phyloP scores from a whole-genome alignment of 2,329 filamentous ascomycete genomes.

The Clarireedia monteithiana region DNA sequence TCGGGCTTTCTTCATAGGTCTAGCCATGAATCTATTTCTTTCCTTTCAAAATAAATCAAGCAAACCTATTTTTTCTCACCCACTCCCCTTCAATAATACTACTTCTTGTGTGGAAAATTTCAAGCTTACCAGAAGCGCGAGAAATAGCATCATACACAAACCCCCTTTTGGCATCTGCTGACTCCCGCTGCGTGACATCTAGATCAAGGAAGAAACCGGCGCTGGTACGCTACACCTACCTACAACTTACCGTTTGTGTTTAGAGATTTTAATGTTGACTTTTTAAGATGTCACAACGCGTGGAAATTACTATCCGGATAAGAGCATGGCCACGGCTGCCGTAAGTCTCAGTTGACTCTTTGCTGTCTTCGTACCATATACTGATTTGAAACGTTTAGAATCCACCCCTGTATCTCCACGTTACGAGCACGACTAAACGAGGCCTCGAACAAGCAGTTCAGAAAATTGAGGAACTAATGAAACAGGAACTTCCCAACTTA shows the following conservation, averaged over 20 bases:
- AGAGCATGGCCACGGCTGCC: slow-evolving; percentile 88
- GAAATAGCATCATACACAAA: slow-evolving; percentile 45
- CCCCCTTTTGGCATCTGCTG: slow-evolving; percentile 85
- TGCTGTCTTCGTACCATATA: not conserved
- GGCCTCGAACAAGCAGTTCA: slow-evolving; percentile 83
- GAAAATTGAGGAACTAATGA: slow-evolving; percentile 91
- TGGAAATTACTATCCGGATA: slow-evolving; percentile 94
- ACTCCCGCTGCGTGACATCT: slow-evolving; percentile 79
- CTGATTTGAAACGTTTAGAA: slow-evolving; percentile 50
- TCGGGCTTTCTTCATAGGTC: slow-evolving; percentile 32
- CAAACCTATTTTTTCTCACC: slow-evolving; percentile 19
- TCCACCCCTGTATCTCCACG: slow-evolving; percentile 87
- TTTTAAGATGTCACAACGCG: slow-evolving; percentile 95
- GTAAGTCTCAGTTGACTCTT: slow-evolving; percentile 46
- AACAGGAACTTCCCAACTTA: slow-evolving; percentile 89
- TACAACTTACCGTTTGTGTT: slow-evolving; percentile 32
- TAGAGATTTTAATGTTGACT: slow-evolving; percentile 46
- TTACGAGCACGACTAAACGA: slow-evolving; percentile 85
- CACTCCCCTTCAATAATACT: slow-evolving; percentile 23
- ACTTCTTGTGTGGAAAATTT: slow-evolving; percentile 46
- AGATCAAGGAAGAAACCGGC: slow-evolving; percentile 99
- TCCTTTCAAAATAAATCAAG: slow-evolving; percentile 2
- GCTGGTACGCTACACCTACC: slow-evolving; percentile 79
- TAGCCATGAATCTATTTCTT: slow-evolving; percentile 29
- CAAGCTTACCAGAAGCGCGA: slow-evolving; percentile 63